A percentile compares a stretch with the other conserved stretches of the same genome.
These are phyloP conservation scores for Biscogniauxia sp. DNA, from an alignment of 2,329 filamentous ascomycete species.

Conservation along the genomic window DNA sequence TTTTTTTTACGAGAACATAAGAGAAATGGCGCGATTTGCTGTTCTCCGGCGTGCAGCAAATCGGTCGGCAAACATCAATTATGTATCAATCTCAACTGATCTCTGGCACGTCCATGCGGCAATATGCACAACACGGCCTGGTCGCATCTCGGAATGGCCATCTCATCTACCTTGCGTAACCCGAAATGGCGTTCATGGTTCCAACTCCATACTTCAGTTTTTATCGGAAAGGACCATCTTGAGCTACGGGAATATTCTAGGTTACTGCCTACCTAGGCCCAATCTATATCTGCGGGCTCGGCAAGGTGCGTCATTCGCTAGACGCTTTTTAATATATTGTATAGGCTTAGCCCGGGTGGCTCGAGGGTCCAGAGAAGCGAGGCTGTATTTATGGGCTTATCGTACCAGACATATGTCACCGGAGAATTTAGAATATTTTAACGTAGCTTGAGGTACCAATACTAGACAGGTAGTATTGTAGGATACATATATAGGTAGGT, in stretches of 20 bases:
- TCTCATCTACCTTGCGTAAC: background rate
- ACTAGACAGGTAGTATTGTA: too few species aligned
- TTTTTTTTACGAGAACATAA: slow-evolving; percentile 1
- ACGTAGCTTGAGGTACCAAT: too few species aligned
- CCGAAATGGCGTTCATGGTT: background rate
- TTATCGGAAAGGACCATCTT: background rate
- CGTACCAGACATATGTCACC: too few species aligned
- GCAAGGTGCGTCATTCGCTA: too few species aligned
- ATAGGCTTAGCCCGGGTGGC: too few species aligned
- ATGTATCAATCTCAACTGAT: background rate
- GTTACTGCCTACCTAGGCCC: too few species aligned
- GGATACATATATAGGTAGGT: background rate
- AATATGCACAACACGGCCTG: background rate
- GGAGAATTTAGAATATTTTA: too few species aligned
- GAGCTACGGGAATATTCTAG: background rate
- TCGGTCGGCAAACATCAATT: slow-evolving; percentile 15
- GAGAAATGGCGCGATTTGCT: slow-evolving; percentile 22
- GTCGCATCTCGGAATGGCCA: background rate
- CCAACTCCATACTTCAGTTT: background rate
- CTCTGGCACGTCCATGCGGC: background rate
- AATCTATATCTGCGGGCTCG: too few species aligned
- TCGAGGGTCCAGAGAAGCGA: too few species aligned
- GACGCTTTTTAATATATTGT: too few species aligned
- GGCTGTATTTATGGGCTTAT: too few species aligned
- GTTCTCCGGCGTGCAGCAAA: slow-evolving; percentile 17